Percentiles rank a stretch among this genome's conserved stretches.
These are phyloP conservation scores for Kluyveromyces sp. DNA, from an alignment of 1,139 yeast genomes.

Conservation along the genomic window DNA sequence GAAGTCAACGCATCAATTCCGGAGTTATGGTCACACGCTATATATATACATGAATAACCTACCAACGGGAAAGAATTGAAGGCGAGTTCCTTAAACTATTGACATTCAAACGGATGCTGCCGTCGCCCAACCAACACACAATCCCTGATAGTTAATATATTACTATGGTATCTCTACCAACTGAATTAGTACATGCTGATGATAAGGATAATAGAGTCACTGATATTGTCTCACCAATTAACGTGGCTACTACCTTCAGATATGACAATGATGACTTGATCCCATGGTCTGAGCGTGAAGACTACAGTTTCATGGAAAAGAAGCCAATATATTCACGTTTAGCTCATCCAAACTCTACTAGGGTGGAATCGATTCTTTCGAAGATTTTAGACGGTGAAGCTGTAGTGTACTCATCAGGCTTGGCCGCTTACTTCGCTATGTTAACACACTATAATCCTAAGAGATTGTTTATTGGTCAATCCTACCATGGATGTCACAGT, in stretches of 20 bases:
- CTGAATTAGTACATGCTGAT: constrained; percentile 57
- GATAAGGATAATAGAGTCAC: constrained; percentile 36
- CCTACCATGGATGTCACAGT: constrained; percentile 80
- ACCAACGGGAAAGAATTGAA: too few species aligned
- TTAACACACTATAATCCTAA: constrained; percentile 68
- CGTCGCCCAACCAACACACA: too few species aligned
- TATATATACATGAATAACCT: too few species aligned
- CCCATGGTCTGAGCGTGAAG: constrained; percentile 30
- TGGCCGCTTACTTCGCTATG: constrained; percentile 74
- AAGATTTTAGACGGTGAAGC: constrained; percentile 49
- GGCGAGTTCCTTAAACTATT: too few species aligned
- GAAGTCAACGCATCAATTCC: too few species aligned
- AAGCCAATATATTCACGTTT: constrained; percentile 57
- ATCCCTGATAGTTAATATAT: constrained; percentile 9
- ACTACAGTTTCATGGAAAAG: constrained; percentile 27
- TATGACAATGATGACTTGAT: constrained; percentile 47
- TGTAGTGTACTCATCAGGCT: constrained; percentile 68
- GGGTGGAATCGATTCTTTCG: constrained; percentile 62
- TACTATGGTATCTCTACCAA: constrained; percentile 34
- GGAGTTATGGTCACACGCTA: too few species aligned
- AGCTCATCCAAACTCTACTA: constrained; percentile 61
- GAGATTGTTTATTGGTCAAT: constrained; percentile 63
- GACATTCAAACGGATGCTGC: too few species aligned
- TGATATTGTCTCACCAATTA: constrained; percentile 63
- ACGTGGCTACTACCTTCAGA: constrained; percentile 69